A percentile compares a stretch with the other conserved stretches of the same genome.
phyloP scores from a whole-genome alignment of 768 basidiomycete species.

The Atractiella rhizophila region DNA sequence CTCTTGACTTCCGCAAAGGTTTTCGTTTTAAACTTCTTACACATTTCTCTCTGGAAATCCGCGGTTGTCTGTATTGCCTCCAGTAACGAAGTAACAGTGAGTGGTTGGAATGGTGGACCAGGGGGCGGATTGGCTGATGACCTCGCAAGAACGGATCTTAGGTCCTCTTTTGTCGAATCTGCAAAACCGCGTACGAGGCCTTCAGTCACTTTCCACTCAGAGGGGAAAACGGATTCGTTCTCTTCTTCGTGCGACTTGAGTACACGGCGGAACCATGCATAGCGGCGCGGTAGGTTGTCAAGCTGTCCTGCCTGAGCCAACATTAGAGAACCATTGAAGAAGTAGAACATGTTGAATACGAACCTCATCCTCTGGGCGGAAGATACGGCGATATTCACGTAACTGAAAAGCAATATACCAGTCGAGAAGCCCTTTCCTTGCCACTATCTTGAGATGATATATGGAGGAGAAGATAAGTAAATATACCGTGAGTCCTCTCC shows the following conservation, averaged over 20 bases:
- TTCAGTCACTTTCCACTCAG: constrained; percentile 64
- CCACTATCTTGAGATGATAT: background rate
- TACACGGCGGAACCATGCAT: constrained; percentile 78
- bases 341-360: too few relatives aligned
- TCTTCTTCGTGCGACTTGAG: constrained; percentile 69
- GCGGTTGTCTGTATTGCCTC: constrained; percentile 63
- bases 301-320: constrained; percentile 84
- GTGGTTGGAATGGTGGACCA: too few relatives aligned
- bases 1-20: background rate
- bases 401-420: constrained; percentile 72
- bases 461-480: background rate
- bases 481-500: constrained; percentile 48
- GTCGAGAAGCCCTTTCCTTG: constrained; percentile 41
- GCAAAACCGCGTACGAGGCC: constrained; percentile 50
- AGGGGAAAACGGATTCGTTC: constrained; percentile 55
- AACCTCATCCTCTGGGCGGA: constrained; percentile 72
- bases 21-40: constrained; percentile 50
- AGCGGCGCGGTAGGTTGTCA: constrained; percentile 76
- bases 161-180: constrained; percentile 37
- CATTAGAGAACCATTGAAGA: too few relatives aligned
- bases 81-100: constrained; percentile 52
- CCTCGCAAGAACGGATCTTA: constrained; percentile 55
- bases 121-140: too few relatives aligned
- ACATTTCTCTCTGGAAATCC: constrained; percentile 64
- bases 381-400: constrained; percentile 87